A percentile compares a stretch with the other conserved stretches of the same genome.
These are phyloP conservation scores for Phytopythium oedochilum DNA, from an alignment of 352 stramenopile species.

Conservation along the genomic window DNA sequence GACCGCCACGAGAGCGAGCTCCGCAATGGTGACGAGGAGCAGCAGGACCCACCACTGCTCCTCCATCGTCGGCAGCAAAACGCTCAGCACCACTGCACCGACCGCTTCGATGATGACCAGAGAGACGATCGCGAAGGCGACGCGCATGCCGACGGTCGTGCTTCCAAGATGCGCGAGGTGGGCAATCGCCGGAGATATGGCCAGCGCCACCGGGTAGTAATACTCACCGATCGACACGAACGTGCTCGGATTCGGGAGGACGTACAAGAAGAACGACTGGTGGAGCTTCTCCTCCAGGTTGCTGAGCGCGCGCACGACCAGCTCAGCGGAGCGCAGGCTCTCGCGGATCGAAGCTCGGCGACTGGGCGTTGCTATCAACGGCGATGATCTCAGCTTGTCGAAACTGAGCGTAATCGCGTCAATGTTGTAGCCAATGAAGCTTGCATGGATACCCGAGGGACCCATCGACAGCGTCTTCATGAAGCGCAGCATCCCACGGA, in stretches of 20 bases:
- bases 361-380: background rate
- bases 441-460: constrained; percentile 60
- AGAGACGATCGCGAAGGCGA: constrained; percentile 43
- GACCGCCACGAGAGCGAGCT: constrained; percentile 9
- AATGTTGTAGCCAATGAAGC: constrained; percentile 86
- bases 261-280: constrained; percentile 87
- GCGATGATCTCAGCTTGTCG: background rate
- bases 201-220: constrained; percentile 72
- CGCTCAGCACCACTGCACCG: constrained; percentile 14
- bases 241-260: constrained; percentile 59
- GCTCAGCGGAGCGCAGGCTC: constrained; percentile 51
- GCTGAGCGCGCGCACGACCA: constrained; percentile 72
- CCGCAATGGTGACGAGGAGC: constrained; percentile 13
- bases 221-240: constrained; percentile 89
- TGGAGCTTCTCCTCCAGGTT: constrained; percentile 88
- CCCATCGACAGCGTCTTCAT: constrained; percentile 67
- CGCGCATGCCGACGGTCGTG: constrained; percentile 50
- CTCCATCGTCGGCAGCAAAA: constrained; percentile 2
- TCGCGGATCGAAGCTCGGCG: constrained; percentile 14
- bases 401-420: constrained; percentile 67
- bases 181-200: constrained; percentile 58
- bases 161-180: constrained; percentile 47
- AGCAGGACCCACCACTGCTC: constrained; percentile 21
- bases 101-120: constrained; percentile 34
- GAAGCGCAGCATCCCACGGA: constrained; percentile 74